These are phyloP conservation scores for Neurospora sp. DNA, from an alignment of 495 filamentous ascomycete species.

Conservation along the genomic window DNA sequence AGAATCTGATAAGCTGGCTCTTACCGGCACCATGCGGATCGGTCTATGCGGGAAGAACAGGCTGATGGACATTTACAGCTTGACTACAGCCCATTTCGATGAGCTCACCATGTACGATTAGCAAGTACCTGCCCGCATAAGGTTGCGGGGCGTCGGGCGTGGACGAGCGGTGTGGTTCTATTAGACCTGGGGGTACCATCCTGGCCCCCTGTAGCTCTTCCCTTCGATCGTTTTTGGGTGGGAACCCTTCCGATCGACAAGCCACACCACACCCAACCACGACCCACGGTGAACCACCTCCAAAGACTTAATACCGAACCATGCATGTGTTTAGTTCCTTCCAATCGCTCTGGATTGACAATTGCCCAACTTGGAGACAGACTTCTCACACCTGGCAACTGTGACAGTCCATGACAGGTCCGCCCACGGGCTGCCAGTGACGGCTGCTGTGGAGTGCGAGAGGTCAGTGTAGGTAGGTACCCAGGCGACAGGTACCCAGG, in stretches of 20 bases:
- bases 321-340: slow-evolving; percentile 24
- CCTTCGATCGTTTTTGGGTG: background rate
- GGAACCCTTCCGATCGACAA: slow-evolving; percentile 1
- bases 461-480: background rate
- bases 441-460: background rate
- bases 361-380: background rate
- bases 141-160: background rate
- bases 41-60: background rate
- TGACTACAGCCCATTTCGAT: background rate
- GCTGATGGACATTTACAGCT: background rate
- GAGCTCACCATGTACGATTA: background rate
- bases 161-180: background rate
- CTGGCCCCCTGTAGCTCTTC: background rate
- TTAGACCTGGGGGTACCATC: background rate
- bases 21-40: background rate
- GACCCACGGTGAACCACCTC: background rate
- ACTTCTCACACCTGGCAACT: background rate
- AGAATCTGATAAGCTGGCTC: background rate
- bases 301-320: slow-evolving; percentile 23
- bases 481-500: background rate
- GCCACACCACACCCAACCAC: background rate
- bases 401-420: background rate
- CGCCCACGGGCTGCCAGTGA: background rate
- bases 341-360: slow-evolving; percentile 1
- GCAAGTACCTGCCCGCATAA: background rate